Percentiles rank a stretch among this genome's conserved stretches.
Conservation (phyloP, 768 basidiomycete species). For the Suillus placidus region DNA sequence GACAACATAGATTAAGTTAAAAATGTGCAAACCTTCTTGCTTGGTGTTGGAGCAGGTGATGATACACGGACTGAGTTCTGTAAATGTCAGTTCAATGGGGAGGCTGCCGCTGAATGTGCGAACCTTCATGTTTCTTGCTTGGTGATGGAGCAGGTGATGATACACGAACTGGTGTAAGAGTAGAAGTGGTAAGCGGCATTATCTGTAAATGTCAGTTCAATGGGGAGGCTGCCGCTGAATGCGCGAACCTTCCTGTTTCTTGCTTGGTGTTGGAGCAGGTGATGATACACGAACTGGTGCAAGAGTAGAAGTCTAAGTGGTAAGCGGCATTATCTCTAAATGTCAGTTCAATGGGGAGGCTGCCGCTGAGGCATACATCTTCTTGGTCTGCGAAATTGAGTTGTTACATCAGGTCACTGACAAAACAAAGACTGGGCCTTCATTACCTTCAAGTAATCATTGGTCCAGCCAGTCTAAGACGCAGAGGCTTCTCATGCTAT, state of each 20-base stretch:
- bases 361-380: conserved; percentile 22
- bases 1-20: conserved; percentile 7
- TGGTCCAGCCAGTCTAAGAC: conserved; percentile 45
- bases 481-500: conserved; percentile 50
- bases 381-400: conserved; percentile 14
- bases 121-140: no score
- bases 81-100: no score
- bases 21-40: conserved; percentile 48
- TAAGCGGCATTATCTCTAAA: conserved; percentile 23
- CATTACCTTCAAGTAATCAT: conserved; percentile 54
- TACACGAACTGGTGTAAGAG: conserved; percentile 18
- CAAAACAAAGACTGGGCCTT: not conserved
- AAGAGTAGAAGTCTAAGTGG: conserved; percentile 14
- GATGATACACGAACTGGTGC: conserved; percentile 24
- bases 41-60: conserved; percentile 43
- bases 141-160: conserved; percentile 40
- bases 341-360: conserved; percentile 24
- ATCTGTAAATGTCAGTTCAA: no score
- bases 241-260: conserved; percentile 30
- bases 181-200: no score
- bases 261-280: conserved; percentile 47
- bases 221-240: no score
- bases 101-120: no score
- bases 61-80: conserved; percentile 17
- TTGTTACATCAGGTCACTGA: conserved; percentile 5